Conservation (phyloP, 2,329 filamentous ascomycete species). For the Drechslerella stenobrocha region DNA sequence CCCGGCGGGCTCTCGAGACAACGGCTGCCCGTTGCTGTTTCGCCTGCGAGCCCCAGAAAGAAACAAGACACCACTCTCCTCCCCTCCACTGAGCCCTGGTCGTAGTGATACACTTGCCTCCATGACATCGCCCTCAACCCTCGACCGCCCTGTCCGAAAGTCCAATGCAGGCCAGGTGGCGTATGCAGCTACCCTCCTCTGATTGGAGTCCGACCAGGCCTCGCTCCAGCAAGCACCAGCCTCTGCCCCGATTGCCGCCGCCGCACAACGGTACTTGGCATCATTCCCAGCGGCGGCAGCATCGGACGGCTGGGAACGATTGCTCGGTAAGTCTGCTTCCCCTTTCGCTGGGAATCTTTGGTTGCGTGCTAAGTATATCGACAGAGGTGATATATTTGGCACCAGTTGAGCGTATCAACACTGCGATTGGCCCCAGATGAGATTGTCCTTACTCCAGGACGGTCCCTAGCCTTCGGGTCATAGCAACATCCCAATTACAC, state of each 20-base stretch:
- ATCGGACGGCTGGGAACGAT: neutral
- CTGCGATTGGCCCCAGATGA: neutral
- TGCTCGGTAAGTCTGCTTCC: neutral
- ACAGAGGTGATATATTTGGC: neutral
- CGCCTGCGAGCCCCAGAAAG: slow-evolving; percentile 33
- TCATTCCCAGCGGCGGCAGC: slow-evolving; percentile 2
- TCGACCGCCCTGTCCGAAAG: neutral
- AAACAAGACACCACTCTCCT: slow-evolving; percentile 13
- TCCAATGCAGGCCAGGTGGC: slow-evolving; percentile 38
- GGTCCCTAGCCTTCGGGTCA: neutral
- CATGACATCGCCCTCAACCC: too few species aligned
- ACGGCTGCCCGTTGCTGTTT: slow-evolving; percentile 21
- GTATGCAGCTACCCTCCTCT: slow-evolving; percentile 9
- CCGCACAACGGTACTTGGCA: slow-evolving; percentile 1
- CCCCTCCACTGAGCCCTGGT: neutral
- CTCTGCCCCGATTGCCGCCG: slow-evolving; percentile 43
- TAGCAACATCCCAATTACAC: neutral
- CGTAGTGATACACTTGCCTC: slow-evolving; percentile 27
- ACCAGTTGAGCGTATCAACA: too few species aligned
- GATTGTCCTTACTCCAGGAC: neutral
- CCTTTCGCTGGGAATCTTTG: neutral
- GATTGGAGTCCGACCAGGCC: slow-evolving; percentile 34
- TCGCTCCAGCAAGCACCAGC: slow-evolving; percentile 43
- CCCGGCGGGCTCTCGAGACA: slow-evolving; percentile 20
- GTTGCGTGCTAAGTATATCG: slow-evolving; percentile 1